phyloP scores from a whole-genome alignment of 805 yeast species.

The Schwanniomyces sp. region DNA sequence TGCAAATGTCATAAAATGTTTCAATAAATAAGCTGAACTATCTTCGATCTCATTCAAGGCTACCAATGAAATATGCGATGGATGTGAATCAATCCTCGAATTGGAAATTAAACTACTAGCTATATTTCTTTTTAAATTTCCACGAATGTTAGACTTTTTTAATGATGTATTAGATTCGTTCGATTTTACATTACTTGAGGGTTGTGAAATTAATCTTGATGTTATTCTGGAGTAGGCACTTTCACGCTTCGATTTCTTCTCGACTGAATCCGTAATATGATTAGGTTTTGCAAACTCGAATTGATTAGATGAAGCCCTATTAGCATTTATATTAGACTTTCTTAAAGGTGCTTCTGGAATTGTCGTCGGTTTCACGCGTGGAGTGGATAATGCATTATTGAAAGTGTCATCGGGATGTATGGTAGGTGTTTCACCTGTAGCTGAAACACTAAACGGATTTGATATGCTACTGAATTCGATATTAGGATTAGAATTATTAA shows the following conservation, averaged over 20 bases:
- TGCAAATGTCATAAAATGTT: conserved; percentile 55
- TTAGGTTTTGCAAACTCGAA: conserved; percentile 34
- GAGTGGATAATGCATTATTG: conserved; percentile 27
- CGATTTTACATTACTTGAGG: conserved; percentile 13
- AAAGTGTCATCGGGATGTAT: conserved; percentile 23
- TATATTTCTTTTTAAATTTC: conserved; percentile 19
- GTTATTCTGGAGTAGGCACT: conserved; percentile 46
- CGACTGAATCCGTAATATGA: conserved; percentile 15
- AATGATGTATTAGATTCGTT: conserved; percentile 1
- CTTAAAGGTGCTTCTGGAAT: conserved; percentile 41
- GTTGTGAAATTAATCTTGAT: conserved; percentile 47
- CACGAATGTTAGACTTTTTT: conserved; percentile 7
- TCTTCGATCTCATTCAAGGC: conserved; percentile 24
- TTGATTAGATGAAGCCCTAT: conserved; percentile 3
- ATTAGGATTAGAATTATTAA: not conserved
- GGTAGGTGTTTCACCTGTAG: conserved; percentile 7
- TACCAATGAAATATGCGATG: conserved; percentile 10
- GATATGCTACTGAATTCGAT: conserved; percentile 13
- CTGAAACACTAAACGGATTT: conserved; percentile 21
- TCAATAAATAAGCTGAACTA: conserved; percentile 43
- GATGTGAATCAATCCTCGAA: conserved; percentile 9
- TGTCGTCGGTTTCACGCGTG: conserved; percentile 20
- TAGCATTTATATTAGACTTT: conserved; percentile 14
- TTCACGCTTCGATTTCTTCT: conserved; percentile 26
- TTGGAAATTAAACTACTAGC: conserved; percentile 16